Base-by-base conservation (phyloP, 768 basidiomycete species). In the Kwoniella bestiolae region DNA sequence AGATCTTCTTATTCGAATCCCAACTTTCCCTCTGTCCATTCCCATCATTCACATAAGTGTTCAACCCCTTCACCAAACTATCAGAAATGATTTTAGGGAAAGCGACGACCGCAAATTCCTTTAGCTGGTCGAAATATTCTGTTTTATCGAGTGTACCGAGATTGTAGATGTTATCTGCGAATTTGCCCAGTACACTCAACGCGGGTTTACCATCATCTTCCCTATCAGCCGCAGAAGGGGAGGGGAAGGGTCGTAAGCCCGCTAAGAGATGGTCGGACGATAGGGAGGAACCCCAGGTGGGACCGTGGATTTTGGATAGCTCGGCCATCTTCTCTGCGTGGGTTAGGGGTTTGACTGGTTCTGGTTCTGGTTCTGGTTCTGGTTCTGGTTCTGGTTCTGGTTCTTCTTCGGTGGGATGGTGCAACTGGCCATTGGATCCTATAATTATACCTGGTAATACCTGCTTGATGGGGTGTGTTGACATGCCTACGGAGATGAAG, bases 161-260 rank as follows among this genome's bases (percentile, higher is more conserved):
- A 5, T 67, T 64, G 58, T 80, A 80, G 3, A 72, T 62, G 28
- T 68, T 55, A 46, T 80, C 78, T 29, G 75, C 76, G 47, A 69
- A 62, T 29, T 65, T 46, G 7, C 78, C 78, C 8, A 77, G 56
- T 18, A 18, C 23, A 1, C 76, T 76, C 44, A 73, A 60, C 1
- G 75, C 62, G n/a, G 55, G 41, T 5, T 25, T 26, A 11, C 38
- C 26, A 32, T 67, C 59, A 31, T 68, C 56, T 21, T 47, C 46
- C 7, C 23, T 21, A n/a, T 47, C 46, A n/a, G 5, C 1, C 8
- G 25, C 45, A 9, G 41, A 4, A 16, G 62, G 44, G 16, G 68
- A 64, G 56, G 73, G 73, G 65, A 70, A 73, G 2, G 71, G 58
- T 14, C 63, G 23, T 4, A 77, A 44, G 18, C 73, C 73, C 3